Evolutionary conservation across 2,329 filamentous ascomycete species (phyloP), one percentile per base, ranked within the genome.

Genomic region (Polychaeton citri): DNA sequence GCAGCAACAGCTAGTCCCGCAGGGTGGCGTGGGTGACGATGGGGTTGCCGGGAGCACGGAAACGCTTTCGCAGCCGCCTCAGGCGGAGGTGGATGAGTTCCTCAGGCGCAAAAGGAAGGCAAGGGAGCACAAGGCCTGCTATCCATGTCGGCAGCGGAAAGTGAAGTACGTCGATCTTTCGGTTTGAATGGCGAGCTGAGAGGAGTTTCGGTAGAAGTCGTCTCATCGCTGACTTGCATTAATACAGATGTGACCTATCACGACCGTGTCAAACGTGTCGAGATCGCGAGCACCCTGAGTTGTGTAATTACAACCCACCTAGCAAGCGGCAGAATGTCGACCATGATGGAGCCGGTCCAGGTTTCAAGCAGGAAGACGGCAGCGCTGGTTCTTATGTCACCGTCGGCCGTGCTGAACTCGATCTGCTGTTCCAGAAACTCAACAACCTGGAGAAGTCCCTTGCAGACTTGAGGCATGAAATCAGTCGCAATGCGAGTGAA

Each of bases 51-150:
- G n/a, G n/a, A n/a, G n/a, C n/a, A n/a, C n/a, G n/a, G n/a, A n/a
- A n/a, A n/a, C n/a, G n/a, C n/a, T n/a, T n/a, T n/a, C 24, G 12
- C 24, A 28, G 18, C 62, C 62, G 31, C 47, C 48, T 19, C 59
- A 63, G 35, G 52, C 58, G 35, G 64, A 67, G 36, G 64, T 68
- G 38, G 64, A 68, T 50, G 63, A 67, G 44, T 65, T 67, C 26
- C 45, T 68, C 46, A 55, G 64, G 16, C 55, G 64, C 46, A 68
- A 68, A 52, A 55, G 65, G 32, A 69, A 69, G 45, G 64, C 64
- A 32, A 53, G 65, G 19, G 65, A 68, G 52, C 66, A 69, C 54
- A 69, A 68, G 55, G 64, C 64, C 32, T 68, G 65, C 49, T 68
- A 68, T 49, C 64, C 65, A 36, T 69, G 65, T 49, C 55, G 65